Evolutionary conservation across 352 stramenopile species (phyloP), one percentile per base, ranked within the genome.

Genomic region (Phytophthora europaea): DNA sequence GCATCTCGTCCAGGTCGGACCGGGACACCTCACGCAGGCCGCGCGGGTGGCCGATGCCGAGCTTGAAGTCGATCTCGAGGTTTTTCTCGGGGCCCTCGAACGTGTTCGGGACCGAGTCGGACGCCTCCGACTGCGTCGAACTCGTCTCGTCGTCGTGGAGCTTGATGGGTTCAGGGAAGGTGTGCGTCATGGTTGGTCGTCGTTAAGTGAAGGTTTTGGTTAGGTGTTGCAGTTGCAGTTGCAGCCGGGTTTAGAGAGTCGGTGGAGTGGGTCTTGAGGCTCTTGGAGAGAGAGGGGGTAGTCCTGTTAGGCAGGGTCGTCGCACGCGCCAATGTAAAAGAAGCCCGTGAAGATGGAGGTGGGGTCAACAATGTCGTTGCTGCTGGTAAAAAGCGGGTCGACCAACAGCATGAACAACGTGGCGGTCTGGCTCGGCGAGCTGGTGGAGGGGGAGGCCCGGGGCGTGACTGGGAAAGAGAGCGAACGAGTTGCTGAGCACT

Each of bases 31-130:
- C 85, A n/a, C 98, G 96, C 50, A 99, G 93, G 50, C 98, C 98
- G 23, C 87, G 76, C 18, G 83, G 65, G 50, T 91, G 73, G 56
- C 83, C 90, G 50, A 91, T 78, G 18, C 79, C 77, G 20, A 83
- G 61, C 64, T 87, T 86, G 80, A 99, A 99, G 78, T 98, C 93
- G 67, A 98, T 97, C 76, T 98, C 91, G 58, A 98, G 87, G 78
- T 98, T 99, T 83, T 99, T 99, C 77, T 99, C 97, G 2, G 98
- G 98, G 4, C 98, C 98, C 81, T 99, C 98, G 80, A 99, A 99
- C 47, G 87, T 95, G 79, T 94, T 95, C 22, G 78, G 75, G 36
- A 81, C 68, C 15, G 76, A 51, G 57, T 92, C 84, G 12, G 85
- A 94, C 28, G 76, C 65, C 45, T 93, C 85, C 22, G 85, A 93